Percentiles rank a stretch among this genome's conserved stretches.
phyloP scores from a whole-genome alignment of 179 eudicot species.

The Corrigiola litoralis region DNA sequence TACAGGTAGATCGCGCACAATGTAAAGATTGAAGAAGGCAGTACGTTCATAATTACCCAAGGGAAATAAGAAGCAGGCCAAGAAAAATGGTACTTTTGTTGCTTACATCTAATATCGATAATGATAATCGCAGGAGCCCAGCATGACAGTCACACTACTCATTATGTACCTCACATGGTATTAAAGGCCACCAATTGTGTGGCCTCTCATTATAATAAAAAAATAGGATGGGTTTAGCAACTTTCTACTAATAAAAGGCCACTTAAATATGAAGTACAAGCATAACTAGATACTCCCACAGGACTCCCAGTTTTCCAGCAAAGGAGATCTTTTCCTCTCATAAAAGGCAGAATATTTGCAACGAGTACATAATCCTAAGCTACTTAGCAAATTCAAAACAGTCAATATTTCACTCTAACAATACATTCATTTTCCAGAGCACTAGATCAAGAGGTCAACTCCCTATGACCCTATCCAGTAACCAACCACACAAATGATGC shows the following conservation, averaged over 20 bases:
- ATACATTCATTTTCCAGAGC: not conserved
- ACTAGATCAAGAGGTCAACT: not conserved
- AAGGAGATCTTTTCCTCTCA: not conserved
- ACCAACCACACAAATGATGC: too few relatives aligned
- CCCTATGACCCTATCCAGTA: not conserved
- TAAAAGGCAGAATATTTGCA: not conserved
- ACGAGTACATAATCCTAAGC: not conserved
- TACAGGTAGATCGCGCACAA: slow-evolving; percentile 17
- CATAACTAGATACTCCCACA: not conserved
- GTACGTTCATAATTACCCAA: not conserved
- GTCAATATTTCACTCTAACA: not conserved
- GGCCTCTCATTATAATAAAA: not conserved
- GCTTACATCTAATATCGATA: too few relatives aligned
- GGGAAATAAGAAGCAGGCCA: not conserved
- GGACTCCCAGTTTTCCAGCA: not conserved
- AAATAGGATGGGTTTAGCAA: not conserved
- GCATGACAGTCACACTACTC: not conserved
- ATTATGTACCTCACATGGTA: not conserved
- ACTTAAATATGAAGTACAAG: not conserved
- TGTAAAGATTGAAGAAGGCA: not conserved
- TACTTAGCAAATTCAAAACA: not conserved
- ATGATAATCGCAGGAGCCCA: too few relatives aligned
- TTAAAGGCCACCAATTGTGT: not conserved
- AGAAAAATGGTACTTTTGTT: too few relatives aligned
- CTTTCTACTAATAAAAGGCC: not conserved